Percentiles rank a stretch among this genome's conserved stretches.
phyloP scores from a whole-genome alignment of 2,329 filamentous ascomycete species.

The Colletotrichum sp. region DNA sequence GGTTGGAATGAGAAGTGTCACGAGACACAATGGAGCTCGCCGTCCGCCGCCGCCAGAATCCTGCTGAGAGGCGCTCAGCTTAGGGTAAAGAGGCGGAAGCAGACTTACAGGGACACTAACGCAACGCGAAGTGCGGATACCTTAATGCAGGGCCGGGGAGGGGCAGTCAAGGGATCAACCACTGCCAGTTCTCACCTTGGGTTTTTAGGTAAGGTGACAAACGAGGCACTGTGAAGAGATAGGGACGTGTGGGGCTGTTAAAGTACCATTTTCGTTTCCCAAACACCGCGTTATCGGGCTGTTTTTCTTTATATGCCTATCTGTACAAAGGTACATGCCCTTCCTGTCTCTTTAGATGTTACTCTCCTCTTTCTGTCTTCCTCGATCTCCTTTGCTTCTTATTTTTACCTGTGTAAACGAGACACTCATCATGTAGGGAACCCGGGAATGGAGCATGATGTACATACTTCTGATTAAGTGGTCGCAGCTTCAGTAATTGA shows the following conservation, averaged over 20 bases:
- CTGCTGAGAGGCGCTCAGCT: not conserved
- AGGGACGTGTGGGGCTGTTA: not conserved
- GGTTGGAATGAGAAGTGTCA: not conserved
- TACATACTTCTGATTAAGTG: not conserved
- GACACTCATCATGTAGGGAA: not conserved
- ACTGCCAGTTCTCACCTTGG: not conserved
- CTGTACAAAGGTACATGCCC: not conserved
- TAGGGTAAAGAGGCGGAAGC: not conserved
- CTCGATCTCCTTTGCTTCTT: not conserved
- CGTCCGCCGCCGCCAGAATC: not conserved
- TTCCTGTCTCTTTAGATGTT: not conserved
- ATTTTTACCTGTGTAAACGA: not conserved
- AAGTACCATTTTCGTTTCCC: not conserved
- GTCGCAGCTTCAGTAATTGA: not conserved
- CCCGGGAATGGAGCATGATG: not conserved
- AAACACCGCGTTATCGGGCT: not conserved
- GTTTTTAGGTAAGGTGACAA: not conserved
- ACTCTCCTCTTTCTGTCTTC: not conserved
- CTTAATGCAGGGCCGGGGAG: not conserved
- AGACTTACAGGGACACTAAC: not conserved
- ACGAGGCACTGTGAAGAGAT: not conserved
- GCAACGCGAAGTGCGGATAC: not conserved
- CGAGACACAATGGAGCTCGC: slow-evolving; percentile 19
- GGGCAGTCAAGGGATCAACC: not conserved
- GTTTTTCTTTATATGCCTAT: not conserved